Percentiles rank a stretch among this genome's conserved stretches.
These are phyloP conservation scores for Ramaria rubella DNA, from an alignment of 768 basidiomycete genomes.

Conservation along the genomic window DNA sequence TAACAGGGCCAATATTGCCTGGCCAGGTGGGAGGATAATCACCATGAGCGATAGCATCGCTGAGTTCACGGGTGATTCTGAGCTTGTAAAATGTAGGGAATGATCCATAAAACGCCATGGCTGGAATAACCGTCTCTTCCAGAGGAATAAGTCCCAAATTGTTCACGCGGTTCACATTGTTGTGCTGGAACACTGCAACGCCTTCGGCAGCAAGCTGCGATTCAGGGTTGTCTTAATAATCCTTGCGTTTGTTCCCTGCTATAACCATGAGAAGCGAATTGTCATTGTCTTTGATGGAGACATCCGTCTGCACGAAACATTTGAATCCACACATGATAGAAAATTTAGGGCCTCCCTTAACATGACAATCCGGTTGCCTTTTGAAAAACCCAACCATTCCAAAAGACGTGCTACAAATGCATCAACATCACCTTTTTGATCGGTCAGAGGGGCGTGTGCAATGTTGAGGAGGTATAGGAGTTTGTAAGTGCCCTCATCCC, in stretches of 20 bases:
- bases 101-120: constrained; percentile 31
- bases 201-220: constrained; percentile 15
- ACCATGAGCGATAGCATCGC: constrained; percentile 12
- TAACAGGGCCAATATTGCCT: too few relatives aligned
- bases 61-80: constrained; percentile 23
- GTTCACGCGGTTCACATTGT: not conserved
- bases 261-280: constrained; percentile 14
- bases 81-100: constrained; percentile 31
- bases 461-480: not conserved
- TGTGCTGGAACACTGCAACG: constrained; percentile 13
- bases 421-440: constrained; percentile 18
- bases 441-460: not conserved
- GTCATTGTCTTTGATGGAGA: constrained; percentile 23
- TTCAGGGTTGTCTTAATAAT: constrained; percentile 12
- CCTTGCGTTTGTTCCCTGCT: constrained; percentile 16
- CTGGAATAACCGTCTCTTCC: constrained; percentile 17
- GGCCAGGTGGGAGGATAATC: too few relatives aligned
- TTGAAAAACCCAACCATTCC: constrained; percentile 23
- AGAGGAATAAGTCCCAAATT: constrained; percentile 5
- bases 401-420: constrained; percentile 28
- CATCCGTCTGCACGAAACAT: constrained; percentile 22
- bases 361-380: constrained; percentile 11
- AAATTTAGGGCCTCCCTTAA: constrained; percentile 20
- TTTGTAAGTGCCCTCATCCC: not conserved
- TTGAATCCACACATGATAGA: constrained; percentile 26